Conservation (phyloP, 164 flowering plant genomes). For the Vitis rotundifolia region DNA sequence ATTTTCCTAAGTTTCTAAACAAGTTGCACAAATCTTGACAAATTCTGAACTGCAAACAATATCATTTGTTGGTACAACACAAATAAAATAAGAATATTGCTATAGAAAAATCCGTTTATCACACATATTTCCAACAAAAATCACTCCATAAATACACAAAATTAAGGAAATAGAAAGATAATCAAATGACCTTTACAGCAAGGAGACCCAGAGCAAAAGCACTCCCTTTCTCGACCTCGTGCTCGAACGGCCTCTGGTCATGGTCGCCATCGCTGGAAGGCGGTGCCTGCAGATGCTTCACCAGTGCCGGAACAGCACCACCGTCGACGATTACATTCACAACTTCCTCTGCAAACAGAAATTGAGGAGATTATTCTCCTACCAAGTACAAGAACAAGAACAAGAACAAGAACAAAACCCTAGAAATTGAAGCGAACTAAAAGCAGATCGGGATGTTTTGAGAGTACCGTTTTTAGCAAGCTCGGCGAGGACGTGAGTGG, state of each 20-base stretch:
- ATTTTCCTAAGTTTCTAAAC: no score
- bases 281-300: constrained; percentile 76
- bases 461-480: constrained; percentile 74
- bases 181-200: constrained; percentile 67
- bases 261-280: constrained; percentile 36
- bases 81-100: no score
- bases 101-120: no score
- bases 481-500: constrained; percentile 77
- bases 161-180: background rate
- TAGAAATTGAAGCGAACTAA: constrained; percentile 13
- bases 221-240: constrained; percentile 88
- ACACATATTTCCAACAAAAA: no score
- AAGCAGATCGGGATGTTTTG: background rate
- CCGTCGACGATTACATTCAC: constrained; percentile 82
- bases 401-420: background rate
- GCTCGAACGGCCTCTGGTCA: constrained; percentile 59
- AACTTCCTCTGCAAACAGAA: constrained; percentile 56
- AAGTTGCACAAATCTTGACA: no score
- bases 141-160: background rate
- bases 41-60: no score
- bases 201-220: constrained; percentile 88
- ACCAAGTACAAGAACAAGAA: background rate
- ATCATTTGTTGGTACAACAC: no score
- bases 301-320: constrained; percentile 82
- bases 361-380: background rate